These are phyloP conservation scores for Pinus taeda DNA, from an alignment of 75 land plant genomes.

Conservation along the genomic window DNA sequence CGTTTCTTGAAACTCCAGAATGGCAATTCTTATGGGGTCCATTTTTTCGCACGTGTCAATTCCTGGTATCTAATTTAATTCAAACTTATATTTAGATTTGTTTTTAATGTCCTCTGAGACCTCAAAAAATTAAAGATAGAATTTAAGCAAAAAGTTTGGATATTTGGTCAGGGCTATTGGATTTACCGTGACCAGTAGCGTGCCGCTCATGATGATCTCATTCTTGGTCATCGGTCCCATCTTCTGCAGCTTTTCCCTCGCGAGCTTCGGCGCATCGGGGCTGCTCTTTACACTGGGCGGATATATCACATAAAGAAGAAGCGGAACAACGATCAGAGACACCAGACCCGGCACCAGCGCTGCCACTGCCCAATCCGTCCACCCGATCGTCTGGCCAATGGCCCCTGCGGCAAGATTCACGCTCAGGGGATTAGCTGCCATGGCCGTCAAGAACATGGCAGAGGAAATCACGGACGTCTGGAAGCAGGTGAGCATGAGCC, in stretches of 20 bases:
- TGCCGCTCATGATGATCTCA: conserved; percentile 84
- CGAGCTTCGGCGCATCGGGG: conserved; percentile 94
- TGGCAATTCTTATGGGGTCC: background rate
- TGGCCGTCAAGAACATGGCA: conserved; percentile 92
- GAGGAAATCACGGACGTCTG: conserved; percentile 98
- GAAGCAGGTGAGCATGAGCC: conserved; percentile 96
- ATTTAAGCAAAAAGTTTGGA: background rate
- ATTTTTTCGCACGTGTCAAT: too few species aligned
- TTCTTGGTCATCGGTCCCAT: conserved; percentile 97
- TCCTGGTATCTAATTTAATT: too few species aligned
- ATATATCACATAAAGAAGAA: conserved; percentile 74
- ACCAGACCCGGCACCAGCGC: conserved; percentile 88
- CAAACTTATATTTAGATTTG: too few species aligned
- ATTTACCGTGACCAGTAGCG: conserved; percentile 84
- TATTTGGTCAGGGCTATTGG: background rate
- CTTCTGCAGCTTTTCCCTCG: conserved; percentile 73
- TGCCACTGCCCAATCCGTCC: conserved; percentile 96
- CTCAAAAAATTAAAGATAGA: background rate
- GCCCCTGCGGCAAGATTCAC: conserved; percentile 68
- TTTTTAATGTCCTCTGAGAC: too few species aligned
- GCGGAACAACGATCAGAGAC: conserved; percentile 76
- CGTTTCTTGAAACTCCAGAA: background rate
- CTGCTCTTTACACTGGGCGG: conserved; percentile 87
- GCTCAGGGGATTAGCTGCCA: conserved; percentile 95
- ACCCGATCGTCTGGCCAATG: conserved; percentile 75